Conservation (phyloP, 169 alveolate genomes). For the Plasmodium adleri region DNA sequence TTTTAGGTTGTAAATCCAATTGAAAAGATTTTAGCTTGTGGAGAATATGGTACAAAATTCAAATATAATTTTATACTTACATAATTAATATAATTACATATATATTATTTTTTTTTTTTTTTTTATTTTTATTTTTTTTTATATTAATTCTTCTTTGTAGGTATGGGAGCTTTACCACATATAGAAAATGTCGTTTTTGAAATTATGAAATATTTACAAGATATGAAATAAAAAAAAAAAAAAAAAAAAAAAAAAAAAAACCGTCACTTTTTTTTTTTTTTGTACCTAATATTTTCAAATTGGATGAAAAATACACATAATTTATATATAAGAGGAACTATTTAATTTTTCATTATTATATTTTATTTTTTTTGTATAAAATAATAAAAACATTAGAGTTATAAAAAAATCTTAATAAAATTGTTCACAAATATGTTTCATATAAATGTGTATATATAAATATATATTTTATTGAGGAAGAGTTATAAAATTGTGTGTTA, state of each 20-base stretch:
- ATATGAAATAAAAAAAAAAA: neutral
- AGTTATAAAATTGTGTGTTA: too few species aligned
- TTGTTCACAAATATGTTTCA: too few species aligned
- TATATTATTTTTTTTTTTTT: neutral
- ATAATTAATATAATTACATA: neutral
- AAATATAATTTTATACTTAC: neutral
- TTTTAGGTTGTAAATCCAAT: constrained; percentile 80
- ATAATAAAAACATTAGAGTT: too few species aligned
- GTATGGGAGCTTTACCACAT: constrained; percentile 33
- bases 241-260: constrained; percentile 9
- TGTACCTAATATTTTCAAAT: too few species aligned
- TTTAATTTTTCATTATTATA: too few species aligned
- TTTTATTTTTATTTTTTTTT: neutral
- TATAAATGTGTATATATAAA: too few species aligned
- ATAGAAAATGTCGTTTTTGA: constrained; percentile 9
- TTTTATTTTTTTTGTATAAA: too few species aligned
- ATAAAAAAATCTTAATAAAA: too few species aligned
- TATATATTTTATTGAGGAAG: too few species aligned
- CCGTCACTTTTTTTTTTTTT: too few species aligned
- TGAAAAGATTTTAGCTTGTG: constrained; percentile 88
- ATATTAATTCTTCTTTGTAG: neutral
- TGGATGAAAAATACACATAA: too few species aligned
- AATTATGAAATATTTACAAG: neutral
- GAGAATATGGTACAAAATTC: constrained; percentile 84
- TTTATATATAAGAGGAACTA: too few species aligned